Evolutionary conservation across 1,139 yeast genomes (phyloP), one percentile per base, ranked within the genome.

Genomic region (Saccharomyces hybrid): DNA sequence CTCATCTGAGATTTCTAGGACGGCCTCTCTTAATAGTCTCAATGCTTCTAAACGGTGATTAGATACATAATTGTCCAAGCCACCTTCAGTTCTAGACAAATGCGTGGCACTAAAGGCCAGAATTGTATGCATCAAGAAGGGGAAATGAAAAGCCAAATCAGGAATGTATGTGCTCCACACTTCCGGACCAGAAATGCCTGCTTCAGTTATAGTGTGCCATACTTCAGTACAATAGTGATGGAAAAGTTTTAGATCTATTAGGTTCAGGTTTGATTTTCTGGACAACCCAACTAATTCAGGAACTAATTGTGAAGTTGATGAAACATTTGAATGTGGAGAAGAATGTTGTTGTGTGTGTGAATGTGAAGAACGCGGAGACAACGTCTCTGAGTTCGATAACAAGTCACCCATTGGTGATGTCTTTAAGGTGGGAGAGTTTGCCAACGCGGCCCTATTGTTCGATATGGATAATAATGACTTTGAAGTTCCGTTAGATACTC

Each of bases 41-140:
- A 91, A 73, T 0, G 97, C 96, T 67, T 88, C 95, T 8, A 95
- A 89, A 48, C 97, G 73, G 70, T 91, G 97, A 52, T 83, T 78
- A 0, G 96, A 88, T 8, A 90, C 95, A 61, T 88, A 86, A 63
- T 83, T 86, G 63, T 88, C 96, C 55, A 88, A 76, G 0, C 91
- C 90, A 51, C 83, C 77, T 61, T 84, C 88, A 0, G 87, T 83
- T 59, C 96, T 74, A 6, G 95, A 82, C 50, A 90, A 73, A 72
- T 91, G 97, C 0, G 97, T 88, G 1, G 98, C 98, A 57, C 95
- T 83, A 63, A 91, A 88, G 20, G 97, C 96, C 54, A 91, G 73
- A 3, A 91, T 78, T 0, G 96, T 83, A 70, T 91, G 97, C 97
- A 91, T 89, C 61, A 91, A 75, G 65, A 88, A 90, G 23, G 97